Percentiles rank a stretch among this genome's conserved stretches.
These are phyloP conservation scores for Trichoderma brevicompactum DNA, from an alignment of 2,329 filamentous ascomycete genomes.

Conservation along the genomic window DNA sequence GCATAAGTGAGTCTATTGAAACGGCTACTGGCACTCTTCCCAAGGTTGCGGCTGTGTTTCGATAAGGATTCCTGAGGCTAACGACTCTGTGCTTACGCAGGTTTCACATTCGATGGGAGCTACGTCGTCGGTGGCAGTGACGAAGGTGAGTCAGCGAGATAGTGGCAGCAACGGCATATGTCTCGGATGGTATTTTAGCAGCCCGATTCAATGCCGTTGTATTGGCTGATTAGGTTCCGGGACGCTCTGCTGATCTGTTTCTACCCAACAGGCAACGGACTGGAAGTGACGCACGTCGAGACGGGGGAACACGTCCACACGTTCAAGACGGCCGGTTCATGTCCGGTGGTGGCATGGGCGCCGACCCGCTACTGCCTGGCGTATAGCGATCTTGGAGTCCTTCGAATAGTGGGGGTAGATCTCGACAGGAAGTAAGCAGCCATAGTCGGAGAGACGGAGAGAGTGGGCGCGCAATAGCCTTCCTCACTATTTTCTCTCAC, in stretches of 20 bases:
- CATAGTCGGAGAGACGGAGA: neutral
- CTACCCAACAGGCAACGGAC: slow-evolving; percentile 53
- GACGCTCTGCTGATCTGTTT: slow-evolving; percentile 10
- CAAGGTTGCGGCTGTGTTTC: neutral
- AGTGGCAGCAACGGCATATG: neutral
- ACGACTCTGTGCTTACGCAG: slow-evolving; percentile 42
- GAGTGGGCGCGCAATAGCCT: neutral
- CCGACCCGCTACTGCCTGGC: slow-evolving; percentile 75
- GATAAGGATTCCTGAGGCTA: neutral
- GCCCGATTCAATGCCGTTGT: slow-evolving; percentile 7
- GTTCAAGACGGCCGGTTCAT: slow-evolving; percentile 68
- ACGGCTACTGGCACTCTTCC: no score
- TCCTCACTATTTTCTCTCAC: no score
- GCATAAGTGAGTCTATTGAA: slow-evolving; percentile 59
- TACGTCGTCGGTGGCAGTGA: slow-evolving; percentile 76
- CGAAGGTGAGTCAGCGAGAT: slow-evolving; percentile 55
- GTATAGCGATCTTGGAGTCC: slow-evolving; percentile 69
- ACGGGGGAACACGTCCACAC: slow-evolving; percentile 74
- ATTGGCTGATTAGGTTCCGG: slow-evolving; percentile 9
- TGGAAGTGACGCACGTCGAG: slow-evolving; percentile 74
- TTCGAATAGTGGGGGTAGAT: slow-evolving; percentile 70
- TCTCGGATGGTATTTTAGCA: neutral
- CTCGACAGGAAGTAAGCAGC: slow-evolving; percentile 45
- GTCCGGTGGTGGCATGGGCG: slow-evolving; percentile 74
- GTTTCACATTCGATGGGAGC: slow-evolving; percentile 78